These are phyloP conservation scores for Teunomyces stri DNA, from an alignment of 805 yeast species.

Conservation along the genomic window DNA sequence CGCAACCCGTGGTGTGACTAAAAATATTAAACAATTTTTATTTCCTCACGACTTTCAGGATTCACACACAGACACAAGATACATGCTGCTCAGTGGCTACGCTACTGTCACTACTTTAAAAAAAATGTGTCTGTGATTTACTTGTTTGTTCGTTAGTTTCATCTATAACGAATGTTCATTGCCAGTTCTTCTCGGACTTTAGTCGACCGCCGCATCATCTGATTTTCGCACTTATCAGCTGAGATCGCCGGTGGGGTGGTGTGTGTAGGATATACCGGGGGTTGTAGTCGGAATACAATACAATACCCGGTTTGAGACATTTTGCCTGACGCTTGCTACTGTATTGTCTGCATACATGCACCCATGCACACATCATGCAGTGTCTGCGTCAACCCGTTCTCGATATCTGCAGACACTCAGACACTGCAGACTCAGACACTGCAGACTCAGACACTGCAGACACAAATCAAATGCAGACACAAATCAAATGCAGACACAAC, in stretches of 20 bases:
- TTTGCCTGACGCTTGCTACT: background rate
- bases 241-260: constrained; percentile 5
- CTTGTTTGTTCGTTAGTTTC: background rate
- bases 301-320: background rate
- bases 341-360: background rate
- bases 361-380: background rate
- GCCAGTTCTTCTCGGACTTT: background rate
- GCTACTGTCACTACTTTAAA: background rate
- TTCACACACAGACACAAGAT: no score
- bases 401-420: no score
- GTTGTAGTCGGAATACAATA: background rate
- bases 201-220: constrained; percentile 2
- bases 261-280: background rate
- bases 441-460: no score
- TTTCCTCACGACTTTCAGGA: no score
- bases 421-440: no score
- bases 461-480: no score
- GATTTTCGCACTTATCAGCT: constrained; percentile 2
- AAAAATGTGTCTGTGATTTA: background rate
- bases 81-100: no score
- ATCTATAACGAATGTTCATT: background rate
- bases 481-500: background rate
- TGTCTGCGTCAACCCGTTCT: no score
- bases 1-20: constrained; percentile 1
- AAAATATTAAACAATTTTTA: background rate